Percentiles rank a stretch among this genome's conserved stretches.
Conservation (phyloP, 2,329 filamentous ascomycete genomes). For the Aspergillus udagawae region DNA sequence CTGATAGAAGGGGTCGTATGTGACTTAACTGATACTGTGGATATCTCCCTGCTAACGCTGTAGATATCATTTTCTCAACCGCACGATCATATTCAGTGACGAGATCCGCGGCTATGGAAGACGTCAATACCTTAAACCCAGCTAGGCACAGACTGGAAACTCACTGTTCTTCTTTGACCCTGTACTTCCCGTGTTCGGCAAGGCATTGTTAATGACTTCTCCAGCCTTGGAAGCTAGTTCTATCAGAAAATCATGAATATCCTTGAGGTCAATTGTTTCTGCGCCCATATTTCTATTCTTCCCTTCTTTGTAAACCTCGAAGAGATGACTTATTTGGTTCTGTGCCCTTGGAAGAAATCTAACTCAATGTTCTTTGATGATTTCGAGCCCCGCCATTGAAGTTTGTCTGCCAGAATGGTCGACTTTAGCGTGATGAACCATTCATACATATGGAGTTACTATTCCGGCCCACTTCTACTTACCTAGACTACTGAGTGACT, state of each 20-base stretch:
- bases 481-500: neutral
- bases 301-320: neutral
- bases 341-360: neutral
- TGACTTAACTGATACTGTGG: constrained; percentile 48
- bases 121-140: neutral
- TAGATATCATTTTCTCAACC: constrained; percentile 56
- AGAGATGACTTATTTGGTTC: neutral
- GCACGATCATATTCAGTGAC: constrained; percentile 62
- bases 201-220: constrained; percentile 40
- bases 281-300: neutral
- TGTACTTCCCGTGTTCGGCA: constrained; percentile 33
- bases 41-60: constrained; percentile 48
- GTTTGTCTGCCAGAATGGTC: neutral
- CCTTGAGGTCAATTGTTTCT: constrained; percentile 22
- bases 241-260: constrained; percentile 42
- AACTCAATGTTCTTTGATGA: neutral
- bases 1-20: neutral
- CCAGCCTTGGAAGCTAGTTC: constrained; percentile 40
- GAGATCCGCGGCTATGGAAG: constrained; percentile 51
- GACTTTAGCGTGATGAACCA: neutral
- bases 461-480: neutral
- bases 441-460: neutral
- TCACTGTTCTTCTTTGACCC: constrained; percentile 47
- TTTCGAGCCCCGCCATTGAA: neutral
- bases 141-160: constrained; percentile 5